Base-by-base conservation (phyloP, 768 basidiomycete species). In the Fomitopsis serialis region DNA sequence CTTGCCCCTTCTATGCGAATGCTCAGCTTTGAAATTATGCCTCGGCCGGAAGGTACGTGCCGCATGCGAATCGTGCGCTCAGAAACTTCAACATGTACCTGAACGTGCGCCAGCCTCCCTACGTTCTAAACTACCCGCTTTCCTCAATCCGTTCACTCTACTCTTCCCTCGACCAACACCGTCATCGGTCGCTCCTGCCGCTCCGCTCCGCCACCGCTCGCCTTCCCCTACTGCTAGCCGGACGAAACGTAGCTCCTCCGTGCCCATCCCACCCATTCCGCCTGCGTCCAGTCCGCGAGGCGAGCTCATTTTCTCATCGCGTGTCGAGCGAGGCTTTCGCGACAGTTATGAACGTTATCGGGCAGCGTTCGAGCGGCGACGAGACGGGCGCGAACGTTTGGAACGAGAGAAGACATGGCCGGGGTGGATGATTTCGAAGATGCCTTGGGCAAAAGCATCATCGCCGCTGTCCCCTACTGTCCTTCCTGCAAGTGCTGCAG, bases 21-120 rank as follows among this genome's bases (percentile, higher is more conserved):
- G 22, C 21, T 32, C 11, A 32, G 32, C 32, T 29, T 48, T 59
- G n/a, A n/a, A 17, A 22, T 36, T 17, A 43, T 15, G 13, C 40
- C 11, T 48, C 21, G 46, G 5, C 4, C 6, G 25, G n/a, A 48
- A n/a, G n/a, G 73, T 99, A 98, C 64, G 91, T 98, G 24, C 93
- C 93, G 1, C 95, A 98, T 61, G 92, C 95, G 8, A 99, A 98
- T 69, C 82, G 86, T 44, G 85, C 94, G 0, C 76, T 99, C 13
- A 82, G 96, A 17, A 89, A 87, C 19, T 87, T 98, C 68, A 99
- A 99, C 69, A 95, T 99, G 85, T 91, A 92, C 63, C 79, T 99
- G 60, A 99, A 99, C 72, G 89, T 96, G 62, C 87, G 94, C 40
- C 82, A 84, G 59, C 86, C 85, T 1, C 92, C 0, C 71, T 89